A percentile compares a stretch with the other conserved stretches of the same genome.
Evolutionary conservation across 352 stramenopile species (phyloP).

Genomic region (Phytophthora pluvialis): DNA sequence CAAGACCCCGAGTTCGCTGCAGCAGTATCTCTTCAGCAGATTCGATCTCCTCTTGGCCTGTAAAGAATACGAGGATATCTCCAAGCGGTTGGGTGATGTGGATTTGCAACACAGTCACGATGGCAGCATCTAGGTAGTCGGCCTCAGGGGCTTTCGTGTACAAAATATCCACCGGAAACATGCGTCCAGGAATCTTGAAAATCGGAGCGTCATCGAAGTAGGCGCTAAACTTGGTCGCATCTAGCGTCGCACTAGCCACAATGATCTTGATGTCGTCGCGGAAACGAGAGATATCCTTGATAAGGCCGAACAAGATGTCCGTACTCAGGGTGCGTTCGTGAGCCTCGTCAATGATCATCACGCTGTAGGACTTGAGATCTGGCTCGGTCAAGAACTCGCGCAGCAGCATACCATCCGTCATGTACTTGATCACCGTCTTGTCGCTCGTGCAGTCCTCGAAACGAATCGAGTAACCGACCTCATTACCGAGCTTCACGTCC

Average conservation of each 20-base stretch:
- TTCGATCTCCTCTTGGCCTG: constrained; percentile 99
- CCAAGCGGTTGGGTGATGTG: constrained; percentile 98
- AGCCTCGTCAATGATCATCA: constrained; percentile 99
- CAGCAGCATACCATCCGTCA: constrained; percentile 99
- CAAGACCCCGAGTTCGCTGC: constrained; percentile 93
- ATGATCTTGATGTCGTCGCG: constrained; percentile 98
- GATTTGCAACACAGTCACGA: constrained; percentile 99
- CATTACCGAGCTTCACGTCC: constrained; percentile 96
- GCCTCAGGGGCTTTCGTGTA: constrained; percentile 98
- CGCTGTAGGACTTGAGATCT: constrained; percentile 95
- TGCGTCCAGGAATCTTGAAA: constrained; percentile 98
- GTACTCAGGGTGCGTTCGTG: constrained; percentile 99
- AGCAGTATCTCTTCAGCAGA: constrained; percentile 96
- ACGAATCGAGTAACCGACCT: constrained; percentile 99
- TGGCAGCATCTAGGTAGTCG: constrained; percentile 98
- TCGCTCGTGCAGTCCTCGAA: constrained; percentile 99
- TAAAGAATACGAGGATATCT: constrained; percentile 99
- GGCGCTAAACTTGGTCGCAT: constrained; percentile 98
- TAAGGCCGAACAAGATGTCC: constrained; percentile 99
- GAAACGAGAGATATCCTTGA: constrained; percentile 98
- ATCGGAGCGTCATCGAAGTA: constrained; percentile 99
- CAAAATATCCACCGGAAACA: constrained; percentile 96
- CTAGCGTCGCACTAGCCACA: constrained; percentile 96
- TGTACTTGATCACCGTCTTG: constrained; percentile 98
- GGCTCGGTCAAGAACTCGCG: constrained; percentile 98